Evolutionary conservation across 371 early-diverging fungal genomes (phyloP).

Genomic region (Mucor sp.): DNA sequence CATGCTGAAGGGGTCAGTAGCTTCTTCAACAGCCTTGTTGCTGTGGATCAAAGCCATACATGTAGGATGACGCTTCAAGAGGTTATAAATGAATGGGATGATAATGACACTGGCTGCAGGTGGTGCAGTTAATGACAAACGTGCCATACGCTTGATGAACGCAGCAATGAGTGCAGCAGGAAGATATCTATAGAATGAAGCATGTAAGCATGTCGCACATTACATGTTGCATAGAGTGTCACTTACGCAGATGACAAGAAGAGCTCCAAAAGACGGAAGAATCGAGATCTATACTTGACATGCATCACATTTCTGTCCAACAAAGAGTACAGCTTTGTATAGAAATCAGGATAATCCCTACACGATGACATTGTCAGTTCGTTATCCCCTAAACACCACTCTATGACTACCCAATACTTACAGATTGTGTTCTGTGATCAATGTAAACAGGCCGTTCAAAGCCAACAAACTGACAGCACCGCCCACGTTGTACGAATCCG

Average conservation of each 20-base stretch:
- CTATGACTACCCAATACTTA: constrained; percentile 36
- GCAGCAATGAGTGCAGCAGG: constrained; percentile 89
- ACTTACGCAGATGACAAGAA: constrained; percentile 87
- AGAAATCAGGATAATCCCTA: constrained; percentile 96
- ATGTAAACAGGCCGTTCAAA: constrained; percentile 88
- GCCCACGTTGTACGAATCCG: constrained; percentile 80
- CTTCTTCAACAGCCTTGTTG: constrained; percentile 32
- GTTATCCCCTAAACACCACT: background rate
- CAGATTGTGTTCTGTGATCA: constrained; percentile 90
- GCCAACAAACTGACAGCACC: constrained; percentile 89
- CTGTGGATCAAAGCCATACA: constrained; percentile 88
- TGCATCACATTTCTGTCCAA: constrained; percentile 87
- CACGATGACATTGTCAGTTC: background rate
- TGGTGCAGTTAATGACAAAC: constrained; percentile 81
- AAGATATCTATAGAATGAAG: constrained; percentile 59
- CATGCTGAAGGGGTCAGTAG: constrained; percentile 71
- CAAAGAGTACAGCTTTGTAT: constrained; percentile 86
- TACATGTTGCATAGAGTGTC: background rate
- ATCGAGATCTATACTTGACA: constrained; percentile 90
- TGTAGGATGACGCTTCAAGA: constrained; percentile 87
- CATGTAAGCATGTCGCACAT: background rate
- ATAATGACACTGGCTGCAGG: constrained; percentile 83
- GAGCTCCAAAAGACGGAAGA: constrained; percentile 85
- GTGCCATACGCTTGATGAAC: constrained; percentile 89
- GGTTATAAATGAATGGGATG: constrained; percentile 89